Percentiles rank a stretch among this genome's conserved stretches.
These are phyloP conservation scores for Lizonia empirigonia DNA, from an alignment of 2,329 filamentous ascomycete species.

Conservation along the genomic window DNA sequence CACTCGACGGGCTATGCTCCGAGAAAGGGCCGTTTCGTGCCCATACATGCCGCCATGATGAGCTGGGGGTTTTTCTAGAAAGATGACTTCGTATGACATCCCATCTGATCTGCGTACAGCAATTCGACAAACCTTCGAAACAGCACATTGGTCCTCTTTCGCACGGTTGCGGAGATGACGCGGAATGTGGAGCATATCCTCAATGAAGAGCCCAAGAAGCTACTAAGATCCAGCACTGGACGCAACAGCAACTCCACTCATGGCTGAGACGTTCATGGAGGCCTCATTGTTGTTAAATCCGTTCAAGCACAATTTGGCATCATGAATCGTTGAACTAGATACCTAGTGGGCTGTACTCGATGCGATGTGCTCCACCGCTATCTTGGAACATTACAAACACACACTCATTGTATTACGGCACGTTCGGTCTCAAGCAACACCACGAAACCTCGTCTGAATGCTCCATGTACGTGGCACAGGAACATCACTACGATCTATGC, in stretches of 20 bases:
- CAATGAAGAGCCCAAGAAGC: conserved; percentile 1
- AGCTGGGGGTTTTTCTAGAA: not conserved
- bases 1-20: conserved; percentile 9
- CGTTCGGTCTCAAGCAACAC: not conserved
- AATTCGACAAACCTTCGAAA: not conserved
- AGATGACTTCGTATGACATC: not conserved
- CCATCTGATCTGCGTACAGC: not conserved
- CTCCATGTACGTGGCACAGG: not conserved
- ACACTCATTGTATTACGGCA: conserved; percentile 18
- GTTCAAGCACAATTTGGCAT: not conserved
- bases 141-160: not conserved
- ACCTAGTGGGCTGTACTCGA: conserved; percentile 7
- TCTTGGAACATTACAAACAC: conserved; percentile 4
- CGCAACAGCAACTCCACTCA: conserved; percentile 11
- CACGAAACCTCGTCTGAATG: not conserved
- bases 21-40: conserved; percentile 4
- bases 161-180: conserved; percentile 5
- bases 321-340: not conserved
- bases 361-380: conserved; percentile 14
- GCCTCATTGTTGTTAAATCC: conserved; percentile 4
- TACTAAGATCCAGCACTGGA: not conserved
- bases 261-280: conserved; percentile 2
- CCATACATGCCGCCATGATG: not conserved
- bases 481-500: not conserved
- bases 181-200: conserved; percentile 6